A percentile compares a stretch with the other conserved stretches of the same genome.
Evolutionary conservation across 148 eudicot genomes (phyloP).

Genomic region (Polygonum aviculare): DNA sequence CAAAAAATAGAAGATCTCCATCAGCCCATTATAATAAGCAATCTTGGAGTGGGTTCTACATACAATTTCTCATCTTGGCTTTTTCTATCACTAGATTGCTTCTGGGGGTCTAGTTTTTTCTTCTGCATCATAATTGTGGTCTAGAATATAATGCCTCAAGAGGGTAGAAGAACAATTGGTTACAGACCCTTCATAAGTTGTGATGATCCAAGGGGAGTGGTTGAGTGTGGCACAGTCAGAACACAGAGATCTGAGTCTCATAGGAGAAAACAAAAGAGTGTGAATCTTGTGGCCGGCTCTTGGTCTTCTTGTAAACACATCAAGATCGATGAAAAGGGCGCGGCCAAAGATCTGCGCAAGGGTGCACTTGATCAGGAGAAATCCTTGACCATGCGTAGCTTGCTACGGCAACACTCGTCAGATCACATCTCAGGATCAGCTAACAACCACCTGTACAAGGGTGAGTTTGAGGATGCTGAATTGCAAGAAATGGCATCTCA

Average conservation of each 20-base stretch:
- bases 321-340: slow-evolving; percentile 17
- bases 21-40: background rate
- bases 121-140: slow-evolving; percentile 3
- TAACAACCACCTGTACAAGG: slow-evolving; percentile 24
- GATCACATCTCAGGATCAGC: slow-evolving; percentile 26
- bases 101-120: background rate
- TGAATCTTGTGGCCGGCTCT: slow-evolving; percentile 45
- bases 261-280: slow-evolving; percentile 21
- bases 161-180: slow-evolving; percentile 45
- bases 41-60: background rate
- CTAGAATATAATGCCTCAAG: slow-evolving; percentile 63
- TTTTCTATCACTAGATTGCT: background rate
- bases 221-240: slow-evolving; percentile 51
- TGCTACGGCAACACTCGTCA: slow-evolving; percentile 43
- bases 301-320: slow-evolving; percentile 30
- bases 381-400: slow-evolving; percentile 50
- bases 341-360: slow-evolving; percentile 57
- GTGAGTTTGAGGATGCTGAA: slow-evolving; percentile 20
- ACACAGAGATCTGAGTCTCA: slow-evolving; percentile 14
- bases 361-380: slow-evolving; percentile 76
- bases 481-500: slow-evolving; percentile 11
- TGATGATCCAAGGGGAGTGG: slow-evolving; percentile 77
- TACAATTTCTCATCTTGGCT: slow-evolving; percentile 21
- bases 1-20: background rate
- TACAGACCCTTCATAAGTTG: slow-evolving; percentile 82